Conservation (phyloP, 2,329 filamentous ascomycete genomes). For the Paradendryphiella salina region DNA sequence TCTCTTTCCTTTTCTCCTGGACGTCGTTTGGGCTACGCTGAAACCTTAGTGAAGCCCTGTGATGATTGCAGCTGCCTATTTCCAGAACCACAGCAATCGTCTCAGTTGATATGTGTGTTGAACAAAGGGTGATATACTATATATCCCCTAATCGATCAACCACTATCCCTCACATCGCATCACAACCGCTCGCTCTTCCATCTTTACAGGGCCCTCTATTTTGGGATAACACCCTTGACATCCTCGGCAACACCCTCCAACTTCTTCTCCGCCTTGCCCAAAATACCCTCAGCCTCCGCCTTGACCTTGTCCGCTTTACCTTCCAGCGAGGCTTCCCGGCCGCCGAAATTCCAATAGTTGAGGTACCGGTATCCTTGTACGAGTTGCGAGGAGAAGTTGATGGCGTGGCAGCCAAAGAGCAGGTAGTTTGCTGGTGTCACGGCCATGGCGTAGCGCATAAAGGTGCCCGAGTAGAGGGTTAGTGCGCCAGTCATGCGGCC, state of each 20-base stretch:
- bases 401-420: slow-evolving; percentile 67
- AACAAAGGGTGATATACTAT: too few species aligned
- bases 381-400: slow-evolving; percentile 65
- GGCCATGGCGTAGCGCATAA: slow-evolving; percentile 69
- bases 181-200: neutral
- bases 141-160: neutral
- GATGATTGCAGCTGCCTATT: too few species aligned
- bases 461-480: slow-evolving; percentile 63
- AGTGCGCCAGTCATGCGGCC: slow-evolving; percentile 66
- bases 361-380: slow-evolving; percentile 66
- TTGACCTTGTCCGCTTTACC: slow-evolving; percentile 37
- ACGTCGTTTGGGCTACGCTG: too few species aligned
- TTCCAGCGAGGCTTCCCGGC: slow-evolving; percentile 48
- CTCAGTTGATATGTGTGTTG: too few species aligned
- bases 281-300: slow-evolving; percentile 9
- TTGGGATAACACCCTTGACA: slow-evolving; percentile 15
- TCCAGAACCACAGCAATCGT: too few species aligned
- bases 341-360: slow-evolving; percentile 61
- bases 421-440: slow-evolving; percentile 68
- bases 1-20: too few species aligned
- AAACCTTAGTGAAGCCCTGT: too few species aligned
- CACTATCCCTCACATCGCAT: neutral
- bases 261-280: slow-evolving; percentile 9
- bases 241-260: slow-evolving; percentile 13
- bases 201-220: neutral